Base-by-base conservation (phyloP, 1,139 yeast species). In the Blastobotrys malaysiensis region DNA sequence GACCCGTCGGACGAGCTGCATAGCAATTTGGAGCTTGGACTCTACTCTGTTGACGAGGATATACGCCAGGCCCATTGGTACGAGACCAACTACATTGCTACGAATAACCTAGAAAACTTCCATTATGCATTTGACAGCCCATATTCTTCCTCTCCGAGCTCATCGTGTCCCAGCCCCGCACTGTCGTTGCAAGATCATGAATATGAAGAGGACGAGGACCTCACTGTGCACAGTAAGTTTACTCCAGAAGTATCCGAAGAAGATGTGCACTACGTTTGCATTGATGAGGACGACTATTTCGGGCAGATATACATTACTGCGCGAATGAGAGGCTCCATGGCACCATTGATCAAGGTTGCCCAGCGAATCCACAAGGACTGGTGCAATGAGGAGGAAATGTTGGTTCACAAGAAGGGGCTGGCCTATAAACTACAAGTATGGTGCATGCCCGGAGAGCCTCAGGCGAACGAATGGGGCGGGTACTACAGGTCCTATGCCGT, bases 331-430 rank as follows among this genome's bases (percentile, higher is more conserved):
- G 39, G 39, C 5, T 31, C 39, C 4, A 46, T 52, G 14, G 43
- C 46, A n/a, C 51, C 51, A 43, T 53, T 61, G 43, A 36, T 61
- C 43, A 52, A 54, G 19, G 49, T 51, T 20, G 46, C 55, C 14
- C 64, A 60, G 49, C 52, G 63, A 16, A 57, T 62, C 31, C 59
- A 59, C 52, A 52, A 59, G 6, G 52, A 52, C 22, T 62, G 65
- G 65, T 51, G 56, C 43, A 47, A 46, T 7, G 61, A 56, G 20
- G 58, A 55, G 27, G 63, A 58, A 43, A 60, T 56, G 47, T 16
- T 58, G 27, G 56, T 62, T 21, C 63, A 58, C 46, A 56, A 59
- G 50, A 51, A 52, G 18, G 58, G 59, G 22, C 51, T 61, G n/a
- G 58, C 61, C 24, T 59, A 56, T 45, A 52, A 57, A 44, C 21